Evolutionary conservation across 305 asterid genomes (phyloP), one percentile per base, ranked within the genome.

Genomic region (Withania somnifera): DNA sequence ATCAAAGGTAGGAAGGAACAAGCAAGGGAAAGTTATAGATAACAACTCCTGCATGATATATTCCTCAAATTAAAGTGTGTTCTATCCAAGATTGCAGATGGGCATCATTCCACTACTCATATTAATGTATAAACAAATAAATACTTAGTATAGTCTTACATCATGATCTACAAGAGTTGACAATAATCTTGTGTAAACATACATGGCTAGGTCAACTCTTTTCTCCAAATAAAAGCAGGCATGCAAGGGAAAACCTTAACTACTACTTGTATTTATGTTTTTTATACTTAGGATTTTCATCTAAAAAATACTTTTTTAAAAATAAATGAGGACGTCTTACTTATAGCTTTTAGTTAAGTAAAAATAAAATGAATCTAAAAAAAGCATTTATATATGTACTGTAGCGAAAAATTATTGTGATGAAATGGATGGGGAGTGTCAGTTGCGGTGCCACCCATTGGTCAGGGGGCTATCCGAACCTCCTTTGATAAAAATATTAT

Each of bases 1-100:
- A 42, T 82, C 84, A 68, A 82, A 82, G 84, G 66, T 40, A 82
- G 73, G 84, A 22, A 82, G 73, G 84, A 22, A 82, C 80, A 82
- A 69, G 19, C 54, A 36, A 36, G 8, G 6, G 28, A 53, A 66
- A 51, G 67, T 53, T 64, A 34, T 19, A 14, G 26, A 50, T 75
- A 26, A 75, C 61, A 9, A 24, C 40, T 45, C 15, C 13, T 24
- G 32, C 76, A 66, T 69, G 80, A 50, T n/a, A n/a, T n/a, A n/a
- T 50, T 75, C 61, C 61, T 47, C 17, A 75, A 47, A 75, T n/a
- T n/a, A 75, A 75, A 60, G 28, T 50, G 79, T 24, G 38, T n/a
- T n/a, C 26, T 4, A 75, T 50, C 45, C 45, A 26, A 75, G 45
- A 17, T 75, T 26, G 80, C 28, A 50, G 24, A 24, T 24, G 40